These are phyloP conservation scores for Fusarium oligoseptatum DNA, from an alignment of 2,329 filamentous ascomycete genomes.

Conservation along the genomic window DNA sequence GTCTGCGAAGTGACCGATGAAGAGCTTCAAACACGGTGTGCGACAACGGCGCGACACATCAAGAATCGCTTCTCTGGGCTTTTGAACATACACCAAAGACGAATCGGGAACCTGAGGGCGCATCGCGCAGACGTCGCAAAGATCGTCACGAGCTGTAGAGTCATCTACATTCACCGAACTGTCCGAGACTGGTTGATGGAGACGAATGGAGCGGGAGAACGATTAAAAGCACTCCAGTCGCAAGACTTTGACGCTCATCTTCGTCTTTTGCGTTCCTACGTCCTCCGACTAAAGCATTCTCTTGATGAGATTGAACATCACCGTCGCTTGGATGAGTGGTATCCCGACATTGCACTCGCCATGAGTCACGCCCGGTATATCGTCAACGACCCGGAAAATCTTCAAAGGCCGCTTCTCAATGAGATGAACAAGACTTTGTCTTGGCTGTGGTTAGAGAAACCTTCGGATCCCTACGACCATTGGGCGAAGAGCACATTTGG, in stretches of 20 bases:
- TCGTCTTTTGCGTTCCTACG: conserved; percentile 50
- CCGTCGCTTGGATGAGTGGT: conserved; percentile 56
- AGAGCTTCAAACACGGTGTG: conserved; percentile 36
- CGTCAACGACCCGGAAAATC: conserved; percentile 24
- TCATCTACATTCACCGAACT: conserved; percentile 53
- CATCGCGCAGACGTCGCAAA: conserved; percentile 3
- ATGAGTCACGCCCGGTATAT: conserved; percentile 53
- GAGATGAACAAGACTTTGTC: conserved; percentile 47
- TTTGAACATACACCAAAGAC: conserved; percentile 41
- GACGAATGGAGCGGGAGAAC: conserved; percentile 34
- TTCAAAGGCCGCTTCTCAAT: conserved; percentile 14
- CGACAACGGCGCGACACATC: conserved; percentile 25
- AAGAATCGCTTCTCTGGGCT: conserved; percentile 44
- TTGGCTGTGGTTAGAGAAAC: conserved; percentile 49
- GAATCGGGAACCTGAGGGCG: conserved; percentile 27
- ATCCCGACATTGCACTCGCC: conserved; percentile 54
- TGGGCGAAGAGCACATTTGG: conserved; percentile 52
- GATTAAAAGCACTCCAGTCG: conserved; percentile 16
- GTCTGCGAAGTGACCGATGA: conserved; percentile 41
- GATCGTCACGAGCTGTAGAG: conserved; percentile 31
- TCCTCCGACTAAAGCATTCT: conserved; percentile 51
- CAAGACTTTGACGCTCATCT: conserved; percentile 49
- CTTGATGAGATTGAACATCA: conserved; percentile 53
- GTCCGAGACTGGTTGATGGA: conserved; percentile 52
- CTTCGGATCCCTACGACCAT: conserved; percentile 47